Evolutionary conservation across 805 yeast genomes (phyloP).

Genomic region (Yarrowia sp.): DNA sequence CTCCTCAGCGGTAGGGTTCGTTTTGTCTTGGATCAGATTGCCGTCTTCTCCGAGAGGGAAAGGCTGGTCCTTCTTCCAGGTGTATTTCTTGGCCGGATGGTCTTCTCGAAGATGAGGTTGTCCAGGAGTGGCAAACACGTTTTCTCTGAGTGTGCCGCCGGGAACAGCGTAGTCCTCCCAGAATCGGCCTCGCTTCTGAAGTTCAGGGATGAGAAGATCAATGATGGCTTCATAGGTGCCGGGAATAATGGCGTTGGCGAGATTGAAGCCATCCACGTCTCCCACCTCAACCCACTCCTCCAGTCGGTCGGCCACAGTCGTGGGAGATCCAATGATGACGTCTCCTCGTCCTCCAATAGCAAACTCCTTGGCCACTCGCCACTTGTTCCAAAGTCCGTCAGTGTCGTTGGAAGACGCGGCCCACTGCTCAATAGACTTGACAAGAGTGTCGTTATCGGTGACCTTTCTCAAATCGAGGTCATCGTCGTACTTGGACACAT

Average conservation of each 20-base stretch:
- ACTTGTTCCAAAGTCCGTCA: conserved; percentile 44
- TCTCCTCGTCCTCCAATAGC: conserved; percentile 49
- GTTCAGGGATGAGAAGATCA: conserved; percentile 52
- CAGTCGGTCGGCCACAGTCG: conserved; percentile 53
- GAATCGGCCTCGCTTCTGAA: conserved; percentile 50
- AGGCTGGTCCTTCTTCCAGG: conserved; percentile 13
- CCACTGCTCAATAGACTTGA: conserved; percentile 51
- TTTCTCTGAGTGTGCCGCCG: conserved; percentile 52
- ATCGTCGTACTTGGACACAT: conserved; percentile 50
- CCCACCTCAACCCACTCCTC: conserved; percentile 53
- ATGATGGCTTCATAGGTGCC: conserved; percentile 53
- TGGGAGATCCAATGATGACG: conserved; percentile 52
- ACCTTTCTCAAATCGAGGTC: conserved; percentile 50
- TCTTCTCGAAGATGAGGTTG: conserved; percentile 40
- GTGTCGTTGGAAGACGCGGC: conserved; percentile 49
- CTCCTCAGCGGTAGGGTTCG: not conserved
- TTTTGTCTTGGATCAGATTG: not conserved
- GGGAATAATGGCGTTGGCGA: conserved; percentile 53
- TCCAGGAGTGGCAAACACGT: conserved; percentile 44
- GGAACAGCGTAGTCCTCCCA: conserved; percentile 52
- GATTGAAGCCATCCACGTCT: conserved; percentile 56
- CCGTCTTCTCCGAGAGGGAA: conserved; percentile 29
- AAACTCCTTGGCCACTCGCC: conserved; percentile 49
- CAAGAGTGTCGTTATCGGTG: conserved; percentile 50
- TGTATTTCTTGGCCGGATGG: conserved; percentile 42